Base-by-base conservation (phyloP, 177 flowering plant species). In the Vitis hybrid region DNA sequence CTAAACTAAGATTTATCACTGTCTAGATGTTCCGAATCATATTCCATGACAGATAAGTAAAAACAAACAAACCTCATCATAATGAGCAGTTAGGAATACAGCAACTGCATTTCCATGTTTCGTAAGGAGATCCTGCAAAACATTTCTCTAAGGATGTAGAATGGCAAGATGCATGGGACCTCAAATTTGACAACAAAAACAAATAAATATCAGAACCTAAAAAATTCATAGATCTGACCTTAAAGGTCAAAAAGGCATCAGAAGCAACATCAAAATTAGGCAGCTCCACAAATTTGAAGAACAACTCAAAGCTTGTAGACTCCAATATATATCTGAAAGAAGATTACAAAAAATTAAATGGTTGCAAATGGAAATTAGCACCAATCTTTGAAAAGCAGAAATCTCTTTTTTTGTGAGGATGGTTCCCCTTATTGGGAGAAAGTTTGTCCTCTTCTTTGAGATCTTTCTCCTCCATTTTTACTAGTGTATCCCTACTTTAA, bases 211-310 rank as follows among this genome's bases (percentile, higher is more conserved):
- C 6, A 32, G 50, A 60, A 57, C 56, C 48, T 67, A 26, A 15
- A 15, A 69, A 58, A 64, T 63, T 52, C 26, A 60, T 26, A 64
- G 32, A 23, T 74, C 83, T 77, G 65, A 92, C 99, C 99, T 91
- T 95, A 81, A 92, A 95, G 54, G 99, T 95, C 51, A 87, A 75
- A 76, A 93, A 93, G 62, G 99, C 98, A 87, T 95, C 99, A 54
- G 99, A 89, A 67, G 97, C 90, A 76, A 91, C 87, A 81, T 93
- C 99, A 79, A 95, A 95, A 74, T 82, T 89, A 45, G 97, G 97
- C 65, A 91, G 83, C 80, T 93, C 99, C 72, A 95, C 91, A 80
- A 86, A 95, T 78, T 93, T 95, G 88, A 91, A 90, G 83, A 95
- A 95, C 74, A 95, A 79, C 74, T 84, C 86, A 81, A 95, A 95